phyloP scores from a whole-genome alignment of 345 rosid species.

The Salix caprea region DNA sequence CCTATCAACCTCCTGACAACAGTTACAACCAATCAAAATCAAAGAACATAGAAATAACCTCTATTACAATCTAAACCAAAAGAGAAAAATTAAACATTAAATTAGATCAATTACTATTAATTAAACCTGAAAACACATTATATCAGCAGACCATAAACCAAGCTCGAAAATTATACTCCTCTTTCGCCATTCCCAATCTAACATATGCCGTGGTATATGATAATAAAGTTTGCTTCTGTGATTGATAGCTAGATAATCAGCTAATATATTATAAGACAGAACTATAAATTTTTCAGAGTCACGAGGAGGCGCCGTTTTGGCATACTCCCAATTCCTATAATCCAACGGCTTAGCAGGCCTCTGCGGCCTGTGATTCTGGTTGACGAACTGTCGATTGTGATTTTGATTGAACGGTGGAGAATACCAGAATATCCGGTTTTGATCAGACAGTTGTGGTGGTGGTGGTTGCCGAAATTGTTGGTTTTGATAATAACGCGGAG shows the following conservation, averaged over 20 bases:
- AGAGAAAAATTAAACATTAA: too few relatives aligned
- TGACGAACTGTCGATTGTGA: conserved; percentile 30
- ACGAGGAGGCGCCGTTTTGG: conserved; percentile 48
- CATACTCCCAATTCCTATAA: conserved; percentile 72
- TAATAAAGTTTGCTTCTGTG: conserved; percentile 74
- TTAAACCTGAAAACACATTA: conserved; percentile 89
- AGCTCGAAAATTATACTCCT: conserved; percentile 72
- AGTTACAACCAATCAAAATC: not conserved
- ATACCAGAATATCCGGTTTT: too few relatives aligned
- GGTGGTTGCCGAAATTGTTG: conserved; percentile 28
- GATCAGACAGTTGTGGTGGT: too few relatives aligned
- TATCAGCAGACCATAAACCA: conserved; percentile 85
- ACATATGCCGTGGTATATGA: conserved; percentile 69
- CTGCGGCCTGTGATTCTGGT: conserved; percentile 39
- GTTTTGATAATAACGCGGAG: not conserved
- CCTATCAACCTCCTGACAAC: conserved; percentile 81
- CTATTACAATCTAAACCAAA: not conserved
- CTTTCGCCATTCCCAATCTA: conserved; percentile 86
- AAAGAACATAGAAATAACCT: not conserved
- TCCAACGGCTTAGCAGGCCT: conserved; percentile 53
- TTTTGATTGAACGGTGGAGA: conserved; percentile 11
- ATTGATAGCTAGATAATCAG: conserved; percentile 78
- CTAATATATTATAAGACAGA: conserved; percentile 83
- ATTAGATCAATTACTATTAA: not conserved
- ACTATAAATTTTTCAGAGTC: conserved; percentile 59